These are phyloP conservation scores for Penicillium frequentans DNA, from an alignment of 2,329 filamentous ascomycete species.

Conservation along the genomic window DNA sequence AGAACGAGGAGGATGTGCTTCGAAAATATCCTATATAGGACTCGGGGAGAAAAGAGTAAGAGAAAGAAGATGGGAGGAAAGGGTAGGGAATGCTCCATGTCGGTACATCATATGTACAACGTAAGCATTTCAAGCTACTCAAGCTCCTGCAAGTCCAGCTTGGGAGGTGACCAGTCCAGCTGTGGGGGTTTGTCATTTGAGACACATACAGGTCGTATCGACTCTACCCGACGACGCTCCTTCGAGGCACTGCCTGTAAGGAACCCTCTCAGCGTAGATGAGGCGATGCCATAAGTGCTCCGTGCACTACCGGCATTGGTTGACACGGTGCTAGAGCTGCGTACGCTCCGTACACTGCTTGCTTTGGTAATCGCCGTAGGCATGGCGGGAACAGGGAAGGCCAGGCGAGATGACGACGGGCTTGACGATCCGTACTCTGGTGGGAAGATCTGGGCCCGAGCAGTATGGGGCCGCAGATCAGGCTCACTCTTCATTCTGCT, in stretches of 20 bases:
- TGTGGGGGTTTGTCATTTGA: slow-evolving; percentile 35
- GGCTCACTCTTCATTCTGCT: slow-evolving; percentile 20
- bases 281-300: slow-evolving; percentile 36
- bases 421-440: slow-evolving; percentile 24
- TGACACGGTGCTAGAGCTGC: slow-evolving; percentile 38
- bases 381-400: slow-evolving; percentile 33
- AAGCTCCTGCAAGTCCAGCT: slow-evolving; percentile 34
- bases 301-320: slow-evolving; percentile 37
- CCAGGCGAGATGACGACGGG: slow-evolving; percentile 25
- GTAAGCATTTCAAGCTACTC: slow-evolving; percentile 13
- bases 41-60: neutral
- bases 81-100: neutral
- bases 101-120: slow-evolving; percentile 10
- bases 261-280: slow-evolving; percentile 38
- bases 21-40: neutral
- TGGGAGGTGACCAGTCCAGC: slow-evolving; percentile 39
- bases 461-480: slow-evolving; percentile 26
- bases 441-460: slow-evolving; percentile 24
- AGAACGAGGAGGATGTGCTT: neutral
- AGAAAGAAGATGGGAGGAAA: neutral
- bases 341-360: slow-evolving; percentile 37
- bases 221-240: slow-evolving; percentile 30
- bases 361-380: slow-evolving; percentile 27
- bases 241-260: slow-evolving; percentile 31
- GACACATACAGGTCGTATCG: slow-evolving; percentile 31